phyloP scores from a whole-genome alignment of 305 asterid genomes.

The Fraxinus dipetala region DNA sequence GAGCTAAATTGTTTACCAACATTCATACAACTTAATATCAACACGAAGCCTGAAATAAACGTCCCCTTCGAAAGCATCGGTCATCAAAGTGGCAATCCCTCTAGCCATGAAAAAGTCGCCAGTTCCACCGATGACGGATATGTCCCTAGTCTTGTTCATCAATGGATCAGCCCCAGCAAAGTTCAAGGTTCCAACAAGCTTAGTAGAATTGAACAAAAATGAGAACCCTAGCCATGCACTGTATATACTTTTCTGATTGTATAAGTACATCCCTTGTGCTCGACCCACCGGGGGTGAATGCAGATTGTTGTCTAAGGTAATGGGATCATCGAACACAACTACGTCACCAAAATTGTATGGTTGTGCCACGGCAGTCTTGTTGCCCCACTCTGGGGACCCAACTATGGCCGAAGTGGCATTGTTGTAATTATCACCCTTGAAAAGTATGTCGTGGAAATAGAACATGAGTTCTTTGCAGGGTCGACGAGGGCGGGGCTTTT shows the following conservation, averaged over 20 bases:
- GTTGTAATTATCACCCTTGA: slow-evolving; percentile 44
- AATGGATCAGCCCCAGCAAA: slow-evolving; percentile 74
- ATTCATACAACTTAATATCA: slow-evolving; percentile 62
- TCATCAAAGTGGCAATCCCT: slow-evolving; percentile 60
- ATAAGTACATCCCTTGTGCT: slow-evolving; percentile 63
- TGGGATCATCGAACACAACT: slow-evolving; percentile 67
- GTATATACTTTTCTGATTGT: slow-evolving; percentile 40
- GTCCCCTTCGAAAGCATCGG: slow-evolving; percentile 62
- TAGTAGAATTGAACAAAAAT: slow-evolving; percentile 50
- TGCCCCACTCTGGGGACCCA: slow-evolving; percentile 57
- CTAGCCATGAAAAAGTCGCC: slow-evolving; percentile 81
- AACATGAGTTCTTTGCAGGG: slow-evolving; percentile 50
- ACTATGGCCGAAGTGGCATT: slow-evolving; percentile 63
- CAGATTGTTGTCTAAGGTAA: slow-evolving; percentile 57
- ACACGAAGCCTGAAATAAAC: slow-evolving; percentile 70
- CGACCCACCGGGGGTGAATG: slow-evolving; percentile 58
- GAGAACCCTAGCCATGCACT: slow-evolving; percentile 64
- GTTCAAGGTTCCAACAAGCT: slow-evolving; percentile 46
- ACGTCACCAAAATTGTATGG: slow-evolving; percentile 52
- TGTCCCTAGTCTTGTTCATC: slow-evolving; percentile 65
- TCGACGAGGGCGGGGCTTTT: background rate
- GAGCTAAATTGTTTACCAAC: slow-evolving; percentile 34
- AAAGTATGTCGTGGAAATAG: slow-evolving; percentile 64
- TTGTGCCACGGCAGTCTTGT: slow-evolving; percentile 40
- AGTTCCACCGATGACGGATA: slow-evolving; percentile 77